Conservation (phyloP, 2,329 filamentous ascomycete genomes). For the Trichoderma sp. region DNA sequence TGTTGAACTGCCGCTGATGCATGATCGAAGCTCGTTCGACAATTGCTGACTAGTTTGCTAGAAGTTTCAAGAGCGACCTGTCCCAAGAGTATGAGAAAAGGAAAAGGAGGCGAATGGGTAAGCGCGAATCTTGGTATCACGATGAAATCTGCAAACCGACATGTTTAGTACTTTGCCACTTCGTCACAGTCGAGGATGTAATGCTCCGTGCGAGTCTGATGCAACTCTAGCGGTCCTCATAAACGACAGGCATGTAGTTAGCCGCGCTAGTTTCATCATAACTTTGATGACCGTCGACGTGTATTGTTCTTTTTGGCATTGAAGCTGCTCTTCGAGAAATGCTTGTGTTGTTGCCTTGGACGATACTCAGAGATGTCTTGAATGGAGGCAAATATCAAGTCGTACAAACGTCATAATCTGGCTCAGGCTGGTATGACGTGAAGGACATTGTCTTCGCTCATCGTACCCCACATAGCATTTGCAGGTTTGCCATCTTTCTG, state of each 20-base stretch:
- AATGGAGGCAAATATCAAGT: neutral
- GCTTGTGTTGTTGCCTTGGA: neutral
- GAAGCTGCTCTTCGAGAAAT: neutral
- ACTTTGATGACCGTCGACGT: neutral
- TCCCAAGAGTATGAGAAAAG: neutral
- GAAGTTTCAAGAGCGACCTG: neutral
- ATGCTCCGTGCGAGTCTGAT: neutral
- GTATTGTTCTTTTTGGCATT: neutral
- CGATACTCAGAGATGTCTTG: neutral
- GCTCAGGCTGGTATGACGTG: conserved; percentile 7
- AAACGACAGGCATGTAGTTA: neutral
- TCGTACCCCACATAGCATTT: neutral
- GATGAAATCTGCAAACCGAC: neutral
- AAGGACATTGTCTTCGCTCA: neutral
- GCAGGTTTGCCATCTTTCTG: neutral
- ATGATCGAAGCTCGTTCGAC: neutral
- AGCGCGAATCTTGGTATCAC: neutral
- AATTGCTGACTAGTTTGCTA: neutral
- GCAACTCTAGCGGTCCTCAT: neutral
- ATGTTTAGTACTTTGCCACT: neutral
- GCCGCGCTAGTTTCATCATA: conserved; percentile 1
- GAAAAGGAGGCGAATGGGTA: neutral
- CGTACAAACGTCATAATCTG: conserved; percentile 12
- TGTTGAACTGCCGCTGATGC: neutral
- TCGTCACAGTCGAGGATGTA: neutral